Evolutionary conservation across 176 grass and related monocot species (phyloP).

Genomic region (Alloteropsis semialata): DNA sequence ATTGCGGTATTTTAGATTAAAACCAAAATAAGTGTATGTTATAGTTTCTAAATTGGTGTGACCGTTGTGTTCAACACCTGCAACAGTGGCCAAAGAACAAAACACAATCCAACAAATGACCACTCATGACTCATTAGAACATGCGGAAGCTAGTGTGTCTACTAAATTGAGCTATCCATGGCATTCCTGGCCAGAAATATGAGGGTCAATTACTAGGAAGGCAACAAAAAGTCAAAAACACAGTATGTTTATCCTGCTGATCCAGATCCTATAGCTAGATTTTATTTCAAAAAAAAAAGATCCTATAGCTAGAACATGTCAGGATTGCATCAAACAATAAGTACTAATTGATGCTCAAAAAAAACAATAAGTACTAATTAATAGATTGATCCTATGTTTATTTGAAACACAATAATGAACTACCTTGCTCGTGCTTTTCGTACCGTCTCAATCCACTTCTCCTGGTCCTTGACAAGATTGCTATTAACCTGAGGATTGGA

Average conservation of each 20-base stretch:
- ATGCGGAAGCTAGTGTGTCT: neutral
- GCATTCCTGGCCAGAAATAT: neutral
- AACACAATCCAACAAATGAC: neutral
- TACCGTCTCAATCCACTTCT: conserved; percentile 70
- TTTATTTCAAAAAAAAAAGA: no score
- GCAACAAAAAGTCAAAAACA: conserved; percentile 6
- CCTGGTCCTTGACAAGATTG: conserved; percentile 75
- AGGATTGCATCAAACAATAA: conserved; percentile 16
- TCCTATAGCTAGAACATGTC: neutral
- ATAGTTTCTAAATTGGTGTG: neutral
- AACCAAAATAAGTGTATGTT: neutral
- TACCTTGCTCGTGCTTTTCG: conserved; percentile 68
- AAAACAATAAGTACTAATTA: conserved; percentile 9
- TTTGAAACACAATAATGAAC: conserved; percentile 4
- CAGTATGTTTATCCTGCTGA: neutral
- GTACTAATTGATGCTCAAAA: neutral
- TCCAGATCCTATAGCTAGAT: neutral
- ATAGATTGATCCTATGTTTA: neutral
- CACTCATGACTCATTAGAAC: neutral
- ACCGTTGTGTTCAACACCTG: conserved; percentile 9
- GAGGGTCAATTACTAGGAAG: neutral
- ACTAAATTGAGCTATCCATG: neutral
- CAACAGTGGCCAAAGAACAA: neutral
- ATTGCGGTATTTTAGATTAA: neutral
- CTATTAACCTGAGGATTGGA: conserved; percentile 55